phyloP scores from a whole-genome alignment of 192 early-diverging fungal genomes.

The Gryganskiella cystojenkinii region DNA sequence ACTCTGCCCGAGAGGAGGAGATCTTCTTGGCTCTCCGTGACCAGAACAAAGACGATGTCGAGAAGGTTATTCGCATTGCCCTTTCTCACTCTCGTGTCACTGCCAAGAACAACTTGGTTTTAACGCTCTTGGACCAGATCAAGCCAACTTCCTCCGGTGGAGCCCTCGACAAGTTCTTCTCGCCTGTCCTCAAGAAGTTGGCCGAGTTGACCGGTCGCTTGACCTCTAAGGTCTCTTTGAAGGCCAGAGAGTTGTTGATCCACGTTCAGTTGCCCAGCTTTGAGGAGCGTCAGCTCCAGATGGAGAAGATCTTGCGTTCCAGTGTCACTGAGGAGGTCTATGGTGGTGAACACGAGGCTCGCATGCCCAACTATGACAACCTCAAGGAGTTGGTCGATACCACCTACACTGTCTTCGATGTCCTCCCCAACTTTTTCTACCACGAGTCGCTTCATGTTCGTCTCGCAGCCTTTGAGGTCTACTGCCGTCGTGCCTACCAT shows the following conservation, averaged over 20 bases:
- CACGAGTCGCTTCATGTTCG: slow-evolving; percentile 81
- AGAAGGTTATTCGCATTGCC: slow-evolving; percentile 73
- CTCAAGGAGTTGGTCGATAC: slow-evolving; percentile 90
- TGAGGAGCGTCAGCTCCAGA: slow-evolving; percentile 86
- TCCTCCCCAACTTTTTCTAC: slow-evolving; percentile 94
- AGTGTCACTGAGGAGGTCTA: slow-evolving; percentile 83
- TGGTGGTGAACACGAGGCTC: slow-evolving; percentile 75
- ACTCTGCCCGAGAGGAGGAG: slow-evolving; percentile 79
- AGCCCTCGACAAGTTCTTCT: slow-evolving; percentile 76
- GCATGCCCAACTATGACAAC: slow-evolving; percentile 80
- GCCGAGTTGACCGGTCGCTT: slow-evolving; percentile 80
- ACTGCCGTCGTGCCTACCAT: slow-evolving; percentile 97
- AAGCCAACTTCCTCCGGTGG: slow-evolving; percentile 72
- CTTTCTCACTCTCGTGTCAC: slow-evolving; percentile 88
- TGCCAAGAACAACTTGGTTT: slow-evolving; percentile 80
- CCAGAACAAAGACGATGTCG: slow-evolving; percentile 82
- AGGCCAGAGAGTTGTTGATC: slow-evolving; percentile 94
- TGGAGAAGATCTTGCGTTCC: slow-evolving; percentile 83
- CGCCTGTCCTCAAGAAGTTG: slow-evolving; percentile 79
- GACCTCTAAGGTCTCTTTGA: slow-evolving; percentile 91
- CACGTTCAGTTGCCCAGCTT: slow-evolving; percentile 92
- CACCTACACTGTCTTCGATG: slow-evolving; percentile 95
- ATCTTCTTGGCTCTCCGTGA: slow-evolving; percentile 89
- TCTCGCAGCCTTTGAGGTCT: slow-evolving; percentile 93
- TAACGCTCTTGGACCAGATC: slow-evolving; percentile 84